Percentiles rank a stretch among this genome's conserved stretches.
phyloP scores from a whole-genome alignment of 163 green algal species.

The Prototheca stagnorum region DNA sequence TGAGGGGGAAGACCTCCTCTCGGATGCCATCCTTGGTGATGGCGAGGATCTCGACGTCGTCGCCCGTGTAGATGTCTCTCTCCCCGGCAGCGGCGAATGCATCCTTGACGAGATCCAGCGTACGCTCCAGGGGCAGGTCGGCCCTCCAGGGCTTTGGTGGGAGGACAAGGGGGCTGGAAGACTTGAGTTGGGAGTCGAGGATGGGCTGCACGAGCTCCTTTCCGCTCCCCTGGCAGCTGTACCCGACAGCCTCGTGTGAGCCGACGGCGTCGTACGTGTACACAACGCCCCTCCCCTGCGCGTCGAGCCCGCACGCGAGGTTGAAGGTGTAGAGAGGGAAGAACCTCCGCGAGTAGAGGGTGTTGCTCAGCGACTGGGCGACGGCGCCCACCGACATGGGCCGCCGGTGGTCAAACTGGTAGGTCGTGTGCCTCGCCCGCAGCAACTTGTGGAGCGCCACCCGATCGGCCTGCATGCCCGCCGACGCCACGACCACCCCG shows the following conservation, averaged over 20 bases:
- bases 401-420: conserved; percentile 72
- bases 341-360: conserved; percentile 92
- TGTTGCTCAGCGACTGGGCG: conserved; percentile 93
- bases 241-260: conserved; percentile 75
- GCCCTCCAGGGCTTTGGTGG: conserved; percentile 57
- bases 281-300: conserved; percentile 75
- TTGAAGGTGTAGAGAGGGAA: conserved; percentile 99
- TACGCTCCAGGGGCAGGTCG: conserved; percentile 60
- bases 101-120: conserved; percentile 90
- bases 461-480: conserved; percentile 83
- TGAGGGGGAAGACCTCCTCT: conserved; percentile 59
- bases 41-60: conserved; percentile 88
- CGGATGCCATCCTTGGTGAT: conserved; percentile 75
- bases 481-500: conserved; percentile 67
- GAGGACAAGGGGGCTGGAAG: conserved; percentile 69
- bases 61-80: conserved; percentile 97
- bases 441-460: conserved; percentile 86
- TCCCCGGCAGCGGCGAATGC: conserved; percentile 88
- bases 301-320: conserved; percentile 83
- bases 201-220: conserved; percentile 96
- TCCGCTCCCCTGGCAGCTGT: conserved; percentile 77
- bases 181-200: conserved; percentile 96
- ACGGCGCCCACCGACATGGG: conserved; percentile 71
- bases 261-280: conserved; percentile 97
- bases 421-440: conserved; percentile 58